phyloP scores from a whole-genome alignment of 2,329 filamentous ascomycete genomes.

The Tolypocladium tropicale region DNA sequence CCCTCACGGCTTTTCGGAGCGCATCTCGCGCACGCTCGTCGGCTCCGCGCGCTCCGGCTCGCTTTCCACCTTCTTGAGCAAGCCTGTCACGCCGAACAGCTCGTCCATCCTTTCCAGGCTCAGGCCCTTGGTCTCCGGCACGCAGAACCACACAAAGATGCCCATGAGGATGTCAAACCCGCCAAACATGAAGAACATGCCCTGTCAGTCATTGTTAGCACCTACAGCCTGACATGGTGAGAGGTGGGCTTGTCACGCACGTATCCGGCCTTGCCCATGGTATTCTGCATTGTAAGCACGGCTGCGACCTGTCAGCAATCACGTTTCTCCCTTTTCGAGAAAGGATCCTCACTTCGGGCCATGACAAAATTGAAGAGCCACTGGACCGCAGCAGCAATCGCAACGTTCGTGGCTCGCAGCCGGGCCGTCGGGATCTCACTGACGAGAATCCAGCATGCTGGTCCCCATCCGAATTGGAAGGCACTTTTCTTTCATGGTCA shows the following conservation, averaged over 20 bases:
- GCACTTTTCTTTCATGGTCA: slow-evolving; percentile 27
- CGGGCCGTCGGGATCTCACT: slow-evolving; percentile 58
- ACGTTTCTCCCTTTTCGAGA: background rate
- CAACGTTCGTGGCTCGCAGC: slow-evolving; percentile 56
- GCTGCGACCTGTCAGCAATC: slow-evolving; percentile 17
- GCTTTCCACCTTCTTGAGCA: slow-evolving; percentile 16
- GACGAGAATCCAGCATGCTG: slow-evolving; percentile 63
- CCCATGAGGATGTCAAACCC: slow-evolving; percentile 56
- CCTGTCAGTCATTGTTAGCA: slow-evolving; percentile 18
- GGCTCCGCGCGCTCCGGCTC: slow-evolving; percentile 17
- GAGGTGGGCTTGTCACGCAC: slow-evolving; percentile 14
- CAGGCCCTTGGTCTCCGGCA: slow-evolving; percentile 62
- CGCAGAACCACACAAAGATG: slow-evolving; percentile 54
- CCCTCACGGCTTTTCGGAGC: slow-evolving; percentile 6
- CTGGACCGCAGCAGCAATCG: slow-evolving; percentile 57
- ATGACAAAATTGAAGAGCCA: slow-evolving; percentile 70
- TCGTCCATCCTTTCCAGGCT: slow-evolving; percentile 56
- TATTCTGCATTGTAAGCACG: slow-evolving; percentile 57
- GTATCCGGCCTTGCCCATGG: slow-evolving; percentile 30
- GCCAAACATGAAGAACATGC: slow-evolving; percentile 60
- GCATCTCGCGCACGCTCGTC: slow-evolving; percentile 16
- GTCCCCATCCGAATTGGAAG: slow-evolving; percentile 63
- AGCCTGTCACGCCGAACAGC: slow-evolving; percentile 49
- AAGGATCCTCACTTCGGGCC: slow-evolving; percentile 35
- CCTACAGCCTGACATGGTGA: background rate